Conservation (phyloP, 2,329 filamentous ascomycete genomes). For the Furcasterigmium furcatum region DNA sequence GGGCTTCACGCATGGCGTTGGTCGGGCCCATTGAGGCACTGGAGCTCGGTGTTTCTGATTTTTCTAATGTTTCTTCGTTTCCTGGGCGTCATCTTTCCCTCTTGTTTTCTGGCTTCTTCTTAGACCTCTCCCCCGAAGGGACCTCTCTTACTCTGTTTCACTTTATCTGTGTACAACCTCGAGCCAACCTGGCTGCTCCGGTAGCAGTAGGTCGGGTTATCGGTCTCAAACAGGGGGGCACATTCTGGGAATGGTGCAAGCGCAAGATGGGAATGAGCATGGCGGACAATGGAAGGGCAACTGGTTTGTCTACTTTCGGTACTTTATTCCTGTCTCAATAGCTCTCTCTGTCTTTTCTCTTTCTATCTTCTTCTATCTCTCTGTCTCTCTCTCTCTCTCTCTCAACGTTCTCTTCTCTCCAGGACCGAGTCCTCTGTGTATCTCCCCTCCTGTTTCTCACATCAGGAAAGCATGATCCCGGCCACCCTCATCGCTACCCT, state of each 20-base stretch:
- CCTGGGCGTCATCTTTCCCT: background rate
- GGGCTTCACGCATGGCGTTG: too few relatives aligned
- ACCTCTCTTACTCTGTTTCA: background rate
- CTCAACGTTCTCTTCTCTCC: conserved; percentile 3
- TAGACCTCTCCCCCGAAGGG: background rate
- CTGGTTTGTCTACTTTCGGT: background rate
- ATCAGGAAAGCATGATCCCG: background rate
- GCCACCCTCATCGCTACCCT: background rate
- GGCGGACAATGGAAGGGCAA: background rate
- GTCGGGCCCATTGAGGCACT: too few relatives aligned
- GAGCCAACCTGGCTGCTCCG: conserved; percentile 4
- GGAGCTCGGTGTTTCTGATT: too few relatives aligned
- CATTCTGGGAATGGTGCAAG: conserved; percentile 1
- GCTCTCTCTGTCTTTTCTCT: conserved; percentile 11
- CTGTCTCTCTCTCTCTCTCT: conserved; percentile 12
- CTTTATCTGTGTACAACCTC: background rate
- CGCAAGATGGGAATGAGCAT: too few relatives aligned
- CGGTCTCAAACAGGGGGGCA: background rate
- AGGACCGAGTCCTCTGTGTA: conserved; percentile 1
- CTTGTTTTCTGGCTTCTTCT: background rate
- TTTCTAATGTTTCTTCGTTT: too few relatives aligned
- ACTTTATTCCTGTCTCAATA: conserved; percentile 12
- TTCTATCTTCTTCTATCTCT: conserved; percentile 14
- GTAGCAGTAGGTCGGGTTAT: conserved; percentile 4
- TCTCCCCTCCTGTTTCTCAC: background rate